Conservation (phyloP, 225 moss, liverwort and hornwort genomes). For the Ulota crispa region DNA sequence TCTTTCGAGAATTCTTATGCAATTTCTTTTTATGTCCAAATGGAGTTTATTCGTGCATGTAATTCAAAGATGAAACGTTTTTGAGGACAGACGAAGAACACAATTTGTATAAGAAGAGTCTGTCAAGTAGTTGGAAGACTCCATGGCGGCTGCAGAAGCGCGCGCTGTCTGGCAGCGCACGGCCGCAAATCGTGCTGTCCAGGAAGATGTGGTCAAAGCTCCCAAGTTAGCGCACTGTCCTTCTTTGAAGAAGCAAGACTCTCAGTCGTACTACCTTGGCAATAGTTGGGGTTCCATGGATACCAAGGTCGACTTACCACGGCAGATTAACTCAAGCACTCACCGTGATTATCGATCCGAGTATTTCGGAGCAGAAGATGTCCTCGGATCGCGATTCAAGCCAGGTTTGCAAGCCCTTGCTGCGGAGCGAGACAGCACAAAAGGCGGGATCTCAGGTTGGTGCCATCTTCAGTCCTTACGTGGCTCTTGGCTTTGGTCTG, state of each 20-base stretch:
- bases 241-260: slow-evolving; percentile 51
- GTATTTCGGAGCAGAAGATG: slow-evolving; percentile 57
- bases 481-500: not conserved
- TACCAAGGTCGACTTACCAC: slow-evolving; percentile 60
- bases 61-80: slow-evolving; percentile 10
- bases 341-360: slow-evolving; percentile 65
- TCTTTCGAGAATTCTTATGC: slow-evolving; percentile 8
- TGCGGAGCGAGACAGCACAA: slow-evolving; percentile 59
- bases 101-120: not conserved
- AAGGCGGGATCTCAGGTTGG: slow-evolving; percentile 50
- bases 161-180: slow-evolving; percentile 81
- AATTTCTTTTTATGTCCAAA: not conserved
- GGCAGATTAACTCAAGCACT: slow-evolving; percentile 61
- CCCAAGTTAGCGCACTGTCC: slow-evolving; percentile 65
- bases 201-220: slow-evolving; percentile 74
- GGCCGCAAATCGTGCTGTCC: slow-evolving; percentile 58
- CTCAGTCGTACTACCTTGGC: slow-evolving; percentile 62
- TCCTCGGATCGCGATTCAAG: slow-evolving; percentile 61
- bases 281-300: slow-evolving; percentile 78
- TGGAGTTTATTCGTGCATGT: not conserved
- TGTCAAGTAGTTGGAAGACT: slow-evolving; percentile 37
- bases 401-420: slow-evolving; percentile 79
- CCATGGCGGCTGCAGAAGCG: slow-evolving; percentile 78
- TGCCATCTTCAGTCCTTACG: not conserved
- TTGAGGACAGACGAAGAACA: slow-evolving; percentile 11